Base-by-base conservation (phyloP, 2,329 filamentous ascomycete species). In the Ophiosphaerella narmari region DNA sequence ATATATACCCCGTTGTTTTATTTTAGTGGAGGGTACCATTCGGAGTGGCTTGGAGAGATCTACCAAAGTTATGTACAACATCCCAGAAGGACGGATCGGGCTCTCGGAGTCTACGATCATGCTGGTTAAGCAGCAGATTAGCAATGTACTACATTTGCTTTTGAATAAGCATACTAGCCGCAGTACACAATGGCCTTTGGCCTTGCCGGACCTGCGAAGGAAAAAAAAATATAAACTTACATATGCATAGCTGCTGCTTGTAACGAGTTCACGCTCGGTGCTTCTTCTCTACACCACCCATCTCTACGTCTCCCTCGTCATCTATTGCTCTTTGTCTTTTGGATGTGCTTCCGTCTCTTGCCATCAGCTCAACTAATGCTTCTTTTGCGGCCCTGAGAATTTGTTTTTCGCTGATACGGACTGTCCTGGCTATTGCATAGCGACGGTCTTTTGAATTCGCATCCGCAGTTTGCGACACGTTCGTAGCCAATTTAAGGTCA, bases 341-440 rank as follows among this genome's bases (percentile, higher is more conserved):
- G 0, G 53, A 32, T n/a, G 45, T 43, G 7, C 47, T 57, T 39
- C 55, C 56, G 50, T 62, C 67, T 69, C 70, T 73, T 74, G 56
- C 50, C 61, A 66, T 29, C 14, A 45, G 54, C 37, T 58, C 55
- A 6, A 48, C 51, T 39, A 72, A 46, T 1, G 63, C 67, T 32
- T 62, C 51, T 50, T 81, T 77, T 1, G 85, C 77, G 62, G 84
- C 79, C 47, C 78, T 73, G 21, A 91, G 66, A 5, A 92, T 76
- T 59, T 80, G 79, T 70, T 91, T 91, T 73, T 93, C 89, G 12
- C 89, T 89, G 2, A 86, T 73, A 51, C 89, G 82, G 32, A 91
- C 87, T 43, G 82, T 75, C 18, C 86, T 64, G 0, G 89, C 89
- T 85, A 89, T 88, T 54, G 63, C 54, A 67, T 70, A 59, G 49